Conservation (phyloP, 352 stramenopile species). For the Halophytophthora polymorphica region DNA sequence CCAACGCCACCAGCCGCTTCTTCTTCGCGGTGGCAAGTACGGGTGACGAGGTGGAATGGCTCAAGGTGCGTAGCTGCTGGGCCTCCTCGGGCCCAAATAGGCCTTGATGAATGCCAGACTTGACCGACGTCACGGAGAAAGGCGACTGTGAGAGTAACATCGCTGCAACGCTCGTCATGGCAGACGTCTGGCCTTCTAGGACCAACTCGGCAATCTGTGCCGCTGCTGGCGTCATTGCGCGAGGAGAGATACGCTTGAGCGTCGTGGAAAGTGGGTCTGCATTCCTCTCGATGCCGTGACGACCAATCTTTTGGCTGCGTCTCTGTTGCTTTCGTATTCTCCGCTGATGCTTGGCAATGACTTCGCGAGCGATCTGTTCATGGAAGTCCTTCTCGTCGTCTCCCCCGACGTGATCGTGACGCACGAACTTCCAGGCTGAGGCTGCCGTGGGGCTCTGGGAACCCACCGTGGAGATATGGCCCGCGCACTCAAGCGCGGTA, state of each 20-base stretch:
- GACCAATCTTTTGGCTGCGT: constrained; percentile 11
- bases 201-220: constrained; percentile 10
- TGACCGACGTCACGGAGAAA: constrained; percentile 43
- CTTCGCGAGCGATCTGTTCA: constrained; percentile 34
- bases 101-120: constrained; percentile 29
- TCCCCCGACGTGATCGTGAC: constrained; percentile 24
- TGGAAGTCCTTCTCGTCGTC: constrained; percentile 31
- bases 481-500: constrained; percentile 29
- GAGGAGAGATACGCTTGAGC: not conserved
- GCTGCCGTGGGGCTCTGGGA: constrained; percentile 12
- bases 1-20: constrained; percentile 17
- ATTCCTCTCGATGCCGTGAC: constrained; percentile 6
- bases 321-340: constrained; percentile 20
- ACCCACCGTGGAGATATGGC: constrained; percentile 41
- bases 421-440: constrained; percentile 53
- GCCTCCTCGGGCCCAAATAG: constrained; percentile 48
- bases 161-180: constrained; percentile 19
- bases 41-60: constrained; percentile 16
- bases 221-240: not conserved
- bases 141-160: constrained; percentile 24
- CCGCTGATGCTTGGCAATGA: constrained; percentile 37
- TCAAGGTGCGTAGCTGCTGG: constrained; percentile 29
- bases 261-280: not conserved
- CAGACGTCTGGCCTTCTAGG: constrained; percentile 7
- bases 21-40: constrained; percentile 20